Conservation (phyloP, 1,284 basidiomycete genomes). For the Cryptococcus sp. region DNA sequence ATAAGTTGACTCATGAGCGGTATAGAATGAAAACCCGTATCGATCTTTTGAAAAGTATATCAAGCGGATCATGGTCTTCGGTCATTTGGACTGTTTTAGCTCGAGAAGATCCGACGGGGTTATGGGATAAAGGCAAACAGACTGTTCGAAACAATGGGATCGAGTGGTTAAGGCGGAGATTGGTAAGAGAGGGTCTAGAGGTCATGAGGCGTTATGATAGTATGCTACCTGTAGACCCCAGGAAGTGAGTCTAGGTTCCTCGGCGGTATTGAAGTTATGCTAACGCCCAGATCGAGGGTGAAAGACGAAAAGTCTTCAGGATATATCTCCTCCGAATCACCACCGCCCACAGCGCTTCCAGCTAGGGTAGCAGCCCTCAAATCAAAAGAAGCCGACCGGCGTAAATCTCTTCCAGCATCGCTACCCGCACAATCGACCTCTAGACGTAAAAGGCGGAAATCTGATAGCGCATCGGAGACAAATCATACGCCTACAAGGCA, state of each 20-base stretch:
- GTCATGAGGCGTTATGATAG: conserved; percentile 39
- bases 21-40: conserved; percentile 85
- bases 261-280: background rate
- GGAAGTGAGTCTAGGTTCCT: conserved; percentile 36
- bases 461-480: too few species aligned
- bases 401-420: too few species aligned
- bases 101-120: background rate
- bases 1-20: conserved; percentile 82
- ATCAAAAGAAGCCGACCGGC: too few species aligned
- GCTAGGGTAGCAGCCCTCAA: conserved; percentile 26
- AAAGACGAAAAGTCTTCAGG: conserved; percentile 1
- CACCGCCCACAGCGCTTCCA: conserved; percentile 19
- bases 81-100: conserved; percentile 26
- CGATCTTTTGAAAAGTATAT: conserved; percentile 63
- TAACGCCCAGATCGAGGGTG: background rate
- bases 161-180: conserved; percentile 35
- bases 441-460: too few species aligned
- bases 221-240: conserved; percentile 28
- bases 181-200: conserved; percentile 42
- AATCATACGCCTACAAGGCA: too few species aligned
- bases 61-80: conserved; percentile 22
- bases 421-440: too few species aligned
- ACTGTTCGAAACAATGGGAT: conserved; percentile 29
- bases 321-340: conserved; percentile 11
- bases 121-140: conserved; percentile 30